A percentile compares a stretch with the other conserved stretches of the same genome.
phyloP scores from a whole-genome alignment of 306 rosid species.

The Quercus glauca region DNA sequence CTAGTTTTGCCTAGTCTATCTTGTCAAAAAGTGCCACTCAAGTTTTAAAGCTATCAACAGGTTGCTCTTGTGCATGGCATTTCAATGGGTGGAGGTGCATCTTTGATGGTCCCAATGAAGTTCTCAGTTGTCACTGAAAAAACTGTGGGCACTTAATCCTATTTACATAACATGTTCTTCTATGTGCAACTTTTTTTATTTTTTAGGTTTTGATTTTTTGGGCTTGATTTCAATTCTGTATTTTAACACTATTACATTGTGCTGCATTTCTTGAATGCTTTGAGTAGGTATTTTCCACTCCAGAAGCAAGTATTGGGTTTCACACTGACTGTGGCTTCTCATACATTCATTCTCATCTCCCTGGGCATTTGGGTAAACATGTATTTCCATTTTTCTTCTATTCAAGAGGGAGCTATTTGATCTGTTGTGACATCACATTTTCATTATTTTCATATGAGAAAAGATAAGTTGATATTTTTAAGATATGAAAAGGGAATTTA shows the following conservation, averaged over 20 bases:
- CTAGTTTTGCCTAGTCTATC: background rate
- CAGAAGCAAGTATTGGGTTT: slow-evolving; percentile 92
- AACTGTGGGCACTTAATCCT: slow-evolving; percentile 55
- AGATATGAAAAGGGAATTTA: background rate
- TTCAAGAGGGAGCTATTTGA: background rate
- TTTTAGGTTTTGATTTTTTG: background rate
- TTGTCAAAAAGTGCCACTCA: slow-evolving; percentile 8
- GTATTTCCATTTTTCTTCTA: background rate
- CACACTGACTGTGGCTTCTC: slow-evolving; percentile 97
- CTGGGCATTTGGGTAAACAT: slow-evolving; percentile 72
- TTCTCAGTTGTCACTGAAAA: slow-evolving; percentile 90
- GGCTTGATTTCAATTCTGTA: background rate
- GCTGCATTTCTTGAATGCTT: slow-evolving; percentile 19
- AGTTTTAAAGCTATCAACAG: slow-evolving; percentile 33
- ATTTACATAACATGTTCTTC: slow-evolving; percentile 14
- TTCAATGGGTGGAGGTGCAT: slow-evolving; percentile 97
- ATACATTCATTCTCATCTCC: slow-evolving; percentile 73
- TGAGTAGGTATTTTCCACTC: slow-evolving; percentile 80
- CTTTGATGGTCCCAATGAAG: slow-evolving; percentile 84
- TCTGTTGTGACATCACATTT: background rate
- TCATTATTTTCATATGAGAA: background rate
- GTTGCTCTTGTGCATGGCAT: slow-evolving; percentile 89
- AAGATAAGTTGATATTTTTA: background rate
- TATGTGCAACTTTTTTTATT: background rate
- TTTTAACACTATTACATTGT: background rate